Percentiles rank a stretch among this genome's conserved stretches.
Evolutionary conservation across 345 rosid genomes (phyloP).

Genomic region (Boechera stricta): DNA sequence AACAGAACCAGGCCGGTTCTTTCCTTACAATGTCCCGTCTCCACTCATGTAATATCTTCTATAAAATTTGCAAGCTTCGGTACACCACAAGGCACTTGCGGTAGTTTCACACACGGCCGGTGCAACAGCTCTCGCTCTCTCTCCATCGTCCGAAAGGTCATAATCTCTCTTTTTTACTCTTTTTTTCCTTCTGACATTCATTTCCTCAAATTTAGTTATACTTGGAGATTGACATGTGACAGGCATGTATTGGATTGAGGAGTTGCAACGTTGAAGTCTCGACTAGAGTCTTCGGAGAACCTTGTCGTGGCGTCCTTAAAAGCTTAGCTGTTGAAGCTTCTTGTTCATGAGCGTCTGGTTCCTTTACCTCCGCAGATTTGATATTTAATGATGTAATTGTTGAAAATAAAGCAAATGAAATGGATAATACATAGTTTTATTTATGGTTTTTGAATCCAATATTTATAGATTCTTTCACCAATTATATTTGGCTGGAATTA

Average conservation of each 20-base stretch:
- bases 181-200: background rate
- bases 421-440: slow-evolving; percentile 8
- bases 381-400: slow-evolving; percentile 25
- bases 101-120: slow-evolving; percentile 68
- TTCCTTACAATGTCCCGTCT: slow-evolving; percentile 60
- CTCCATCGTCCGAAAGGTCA: slow-evolving; percentile 69
- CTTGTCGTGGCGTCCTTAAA: slow-evolving; percentile 71
- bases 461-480: background rate
- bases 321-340: slow-evolving; percentile 93
- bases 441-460: background rate
- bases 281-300: slow-evolving; percentile 69
- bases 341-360: slow-evolving; percentile 50
- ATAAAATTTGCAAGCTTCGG: slow-evolving; percentile 87
- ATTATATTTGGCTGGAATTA: background rate
- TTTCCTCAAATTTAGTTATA: background rate
- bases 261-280: slow-evolving; percentile 78
- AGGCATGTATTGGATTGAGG: slow-evolving; percentile 89
- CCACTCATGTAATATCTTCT: slow-evolving; percentile 76
- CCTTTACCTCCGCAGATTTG: slow-evolving; percentile 19
- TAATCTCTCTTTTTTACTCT: too few relatives aligned
- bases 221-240: slow-evolving; percentile 34
- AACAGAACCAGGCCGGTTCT: slow-evolving; percentile 54
- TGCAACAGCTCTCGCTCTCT: slow-evolving; percentile 66
- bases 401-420: slow-evolving; percentile 32
- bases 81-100: slow-evolving; percentile 79